Base-by-base conservation (phyloP, 768 basidiomycete genomes). In the Pilatotrama ljubarskyi region DNA sequence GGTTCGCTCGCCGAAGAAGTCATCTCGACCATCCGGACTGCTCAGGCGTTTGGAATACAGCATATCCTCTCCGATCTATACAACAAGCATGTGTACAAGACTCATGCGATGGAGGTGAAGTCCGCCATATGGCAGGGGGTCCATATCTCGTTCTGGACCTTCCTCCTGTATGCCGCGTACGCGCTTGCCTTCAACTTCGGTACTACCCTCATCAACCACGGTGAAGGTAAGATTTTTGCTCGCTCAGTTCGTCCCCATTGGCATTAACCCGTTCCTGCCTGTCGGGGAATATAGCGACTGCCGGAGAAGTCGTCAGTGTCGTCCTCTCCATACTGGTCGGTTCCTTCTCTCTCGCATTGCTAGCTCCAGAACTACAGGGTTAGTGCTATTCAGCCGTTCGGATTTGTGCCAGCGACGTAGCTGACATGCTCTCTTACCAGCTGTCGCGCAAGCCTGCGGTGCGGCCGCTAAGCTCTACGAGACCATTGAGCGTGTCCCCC, bases 1-100 rank as follows among this genome's bases (percentile, higher is more conserved):
- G 94, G 94, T 32, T 86, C 83, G 10, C 70, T 96, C 15, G 95
- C 94, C 0, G 95, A 98, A 74, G 95, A 97, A 72, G 93, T 93
- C 63, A 90, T 98, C 57, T 89, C 91, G 1, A 90, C 90, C 43
- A 77, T 98, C 59, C 86, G 95, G 20, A 95, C 93, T 1, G 85
- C 91, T 3, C 91, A 96, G 59, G 95, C 95, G 0, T 98, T 98
- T 65, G 93, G 92, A 40, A 88, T 86, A 0, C 91, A 94, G 73
- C 74, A 69, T 3, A 80, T 78, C 32, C 78, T 98, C 47, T 67
- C 83, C 2, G 63, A 66, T 3, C 74, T 91, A 22, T 98, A 96
- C 71, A 82, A 92, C 67, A 61, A 40, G 1, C 81, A 84, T 58
- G 81, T 93, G 64, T 72, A 78, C 18, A 66, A 77, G 58, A 82